Conservation (phyloP, 352 stramenopile genomes). For the Phytophthora pseudosyringae region DNA sequence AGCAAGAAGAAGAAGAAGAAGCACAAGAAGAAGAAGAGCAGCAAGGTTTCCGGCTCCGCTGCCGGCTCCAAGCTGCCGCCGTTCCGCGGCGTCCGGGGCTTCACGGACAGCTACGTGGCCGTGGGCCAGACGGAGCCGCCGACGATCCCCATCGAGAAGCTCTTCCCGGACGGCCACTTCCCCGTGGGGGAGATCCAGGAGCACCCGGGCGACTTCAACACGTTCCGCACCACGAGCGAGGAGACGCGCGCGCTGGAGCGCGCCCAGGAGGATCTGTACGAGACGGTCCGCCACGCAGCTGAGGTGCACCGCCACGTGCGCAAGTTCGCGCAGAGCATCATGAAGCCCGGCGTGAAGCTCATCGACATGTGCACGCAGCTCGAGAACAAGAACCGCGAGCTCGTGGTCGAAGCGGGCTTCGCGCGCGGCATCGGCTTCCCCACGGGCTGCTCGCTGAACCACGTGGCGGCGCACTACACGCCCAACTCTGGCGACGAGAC, state of each 20-base stretch:
- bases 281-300: conserved; percentile 89
- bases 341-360: conserved; percentile 97
- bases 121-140: conserved; percentile 96
- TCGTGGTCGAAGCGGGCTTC: conserved; percentile 95
- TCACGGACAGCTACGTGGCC: conserved; percentile 94
- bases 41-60: background rate
- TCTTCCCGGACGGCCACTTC: conserved; percentile 75
- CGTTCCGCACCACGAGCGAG: conserved; percentile 85
- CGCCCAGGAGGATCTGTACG: conserved; percentile 61
- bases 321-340: conserved; percentile 95
- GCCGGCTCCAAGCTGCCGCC: conserved; percentile 60
- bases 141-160: conserved; percentile 90
- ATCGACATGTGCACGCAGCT: conserved; percentile 96
- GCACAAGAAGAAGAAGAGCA: conserved; percentile 83
- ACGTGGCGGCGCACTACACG: conserved; percentile 98
- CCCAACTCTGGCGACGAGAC: conserved; percentile 97
- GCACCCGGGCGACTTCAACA: conserved; percentile 94
- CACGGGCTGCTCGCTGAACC: conserved; percentile 97
- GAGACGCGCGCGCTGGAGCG: conserved; percentile 90
- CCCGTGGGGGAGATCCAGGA: conserved; percentile 94
- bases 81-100: conserved; percentile 81
- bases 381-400: conserved; percentile 96
- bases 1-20: conserved; percentile 83
- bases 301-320: conserved; percentile 95
- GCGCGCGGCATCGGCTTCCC: conserved; percentile 63